A percentile compares a stretch with the other conserved stretches of the same genome.
phyloP scores from a whole-genome alignment of 306 rosid genomes.

The Cotoneaster glaucophyllus region DNA sequence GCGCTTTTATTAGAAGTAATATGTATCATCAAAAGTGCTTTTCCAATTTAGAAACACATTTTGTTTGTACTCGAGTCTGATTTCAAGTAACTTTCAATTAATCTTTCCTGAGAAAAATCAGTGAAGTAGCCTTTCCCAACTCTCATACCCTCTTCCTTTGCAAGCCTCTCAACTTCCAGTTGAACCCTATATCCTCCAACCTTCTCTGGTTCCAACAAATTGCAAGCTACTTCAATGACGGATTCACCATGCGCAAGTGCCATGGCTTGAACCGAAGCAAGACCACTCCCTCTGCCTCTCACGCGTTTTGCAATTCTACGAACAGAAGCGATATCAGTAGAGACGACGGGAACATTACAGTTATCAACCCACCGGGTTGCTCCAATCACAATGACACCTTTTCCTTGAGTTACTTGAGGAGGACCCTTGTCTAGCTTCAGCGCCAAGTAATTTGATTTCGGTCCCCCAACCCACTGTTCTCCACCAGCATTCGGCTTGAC shows the following conservation, averaged over 20 bases:
- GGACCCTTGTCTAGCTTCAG: slow-evolving; percentile 74
- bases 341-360: slow-evolving; percentile 63
- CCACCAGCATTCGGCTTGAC: slow-evolving; percentile 68
- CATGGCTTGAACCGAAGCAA: slow-evolving; percentile 83
- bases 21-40: not conserved
- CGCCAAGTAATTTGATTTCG: slow-evolving; percentile 32
- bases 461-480: slow-evolving; percentile 62
- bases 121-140: slow-evolving; percentile 79
- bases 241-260: slow-evolving; percentile 46
- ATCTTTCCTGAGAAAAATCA: slow-evolving; percentile 59
- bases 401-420: slow-evolving; percentile 32
- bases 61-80: slow-evolving; percentile 1
- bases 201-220: slow-evolving; percentile 53
- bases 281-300: slow-evolving; percentile 48
- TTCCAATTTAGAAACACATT: not conserved
- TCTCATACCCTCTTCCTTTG: slow-evolving; percentile 51
- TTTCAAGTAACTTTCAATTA: slow-evolving; percentile 47
- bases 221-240: slow-evolving; percentile 50
- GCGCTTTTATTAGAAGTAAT: not conserved
- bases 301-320: slow-evolving; percentile 42
- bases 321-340: slow-evolving; percentile 42
- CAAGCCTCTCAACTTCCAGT: slow-evolving; percentile 54
- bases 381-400: slow-evolving; percentile 62
- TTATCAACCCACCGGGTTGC: slow-evolving; percentile 67
- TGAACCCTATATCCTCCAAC: slow-evolving; percentile 48